Evolutionary conservation across 345 rosid genomes (phyloP), one percentile per base, ranked within the genome.

Genomic region (Euphorbia peplus): DNA sequence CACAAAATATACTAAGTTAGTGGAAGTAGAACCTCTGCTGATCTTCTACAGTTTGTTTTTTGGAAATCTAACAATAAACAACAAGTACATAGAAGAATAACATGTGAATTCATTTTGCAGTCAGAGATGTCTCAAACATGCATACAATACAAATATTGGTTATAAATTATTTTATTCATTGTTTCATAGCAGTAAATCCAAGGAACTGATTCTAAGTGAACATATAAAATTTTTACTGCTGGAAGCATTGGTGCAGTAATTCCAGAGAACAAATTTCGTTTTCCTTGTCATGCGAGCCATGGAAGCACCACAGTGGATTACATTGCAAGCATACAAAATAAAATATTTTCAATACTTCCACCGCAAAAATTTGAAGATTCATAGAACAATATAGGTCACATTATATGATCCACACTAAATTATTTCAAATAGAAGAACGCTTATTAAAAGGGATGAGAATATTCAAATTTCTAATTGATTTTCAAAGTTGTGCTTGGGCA

Each of bases 1-100:
- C 74, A 82, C 71, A 75, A 24, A 67, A 64, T 37, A 29, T 67
- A 37, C 73, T 64, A 73, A 13, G 51, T 85, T 67, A 90, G 79
- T 69, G 47, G 41, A 60, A 52, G 51, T 7, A 64, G 44, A 46
- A 58, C 64, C 30, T 71, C 64, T 19, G 47, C 29, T n/a, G 64
- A 73, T 60, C 28, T 12, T 25, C 59, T 24, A 60, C 26, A 22
- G 37, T 41, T 47, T 32, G 19, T 19, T 4, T 48, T 16, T 10
- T 26, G 24, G 18, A 57, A 18, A 51, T 29, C 21, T 55, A 64
- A 57, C 5, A 21, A 37, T 3, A 63, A 30, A 30, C 5, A 13
- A 62, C 29, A 25, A 44, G 47, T 37, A 32, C 29, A 57, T 26
- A 8, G 32, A 39, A 37, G 39, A 61, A 19, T 21, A 66, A 39